Percentiles rank a stretch among this genome's conserved stretches.
Conservation (phyloP, 257 asterid genomes). For the Ocimum tenuiflorum region DNA sequence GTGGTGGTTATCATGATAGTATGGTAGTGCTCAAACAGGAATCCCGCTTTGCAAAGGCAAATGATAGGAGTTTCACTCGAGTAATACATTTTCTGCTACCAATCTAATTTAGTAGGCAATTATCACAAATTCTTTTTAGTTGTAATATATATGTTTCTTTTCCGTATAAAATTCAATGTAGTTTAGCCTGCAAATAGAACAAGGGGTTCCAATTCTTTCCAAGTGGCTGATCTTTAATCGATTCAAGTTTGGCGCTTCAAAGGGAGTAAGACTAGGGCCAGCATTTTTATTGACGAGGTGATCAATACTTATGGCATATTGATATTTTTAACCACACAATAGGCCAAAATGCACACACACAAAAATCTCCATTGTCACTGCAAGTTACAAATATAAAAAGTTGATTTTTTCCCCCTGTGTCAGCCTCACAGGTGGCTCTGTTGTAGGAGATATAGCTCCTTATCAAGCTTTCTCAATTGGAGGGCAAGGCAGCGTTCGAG, state of each 20-base stretch:
- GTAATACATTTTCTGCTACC: constrained; percentile 37
- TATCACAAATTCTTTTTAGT: neutral
- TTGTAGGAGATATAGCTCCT: constrained; percentile 95
- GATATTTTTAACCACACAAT: neutral
- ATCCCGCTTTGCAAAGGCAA: constrained; percentile 81
- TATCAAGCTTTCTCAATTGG: constrained; percentile 97
- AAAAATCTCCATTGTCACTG: neutral
- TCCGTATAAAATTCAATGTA: too few species aligned
- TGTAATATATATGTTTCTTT: constrained; percentile 12
- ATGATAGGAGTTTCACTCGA: constrained; percentile 63
- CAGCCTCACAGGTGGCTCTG: constrained; percentile 90
- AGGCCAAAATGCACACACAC: neutral
- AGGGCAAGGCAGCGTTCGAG: constrained; percentile 85
- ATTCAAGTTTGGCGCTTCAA: constrained; percentile 80
- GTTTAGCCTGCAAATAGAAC: constrained; percentile 92
- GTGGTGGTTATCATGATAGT: too few species aligned
- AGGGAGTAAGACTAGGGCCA: constrained; percentile 77
- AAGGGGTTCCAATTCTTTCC: constrained; percentile 90
- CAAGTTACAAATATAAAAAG: too few species aligned
- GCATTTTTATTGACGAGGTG: too few species aligned
- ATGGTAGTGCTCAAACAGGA: constrained; percentile 93
- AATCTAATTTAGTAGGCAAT: constrained; percentile 1
- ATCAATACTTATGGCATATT: too few species aligned
- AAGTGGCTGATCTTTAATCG: constrained; percentile 92
- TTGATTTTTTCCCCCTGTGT: too few species aligned